These are phyloP conservation scores for Globisporangium nodosum DNA, from an alignment of 352 stramenopile species.

Conservation along the genomic window DNA sequence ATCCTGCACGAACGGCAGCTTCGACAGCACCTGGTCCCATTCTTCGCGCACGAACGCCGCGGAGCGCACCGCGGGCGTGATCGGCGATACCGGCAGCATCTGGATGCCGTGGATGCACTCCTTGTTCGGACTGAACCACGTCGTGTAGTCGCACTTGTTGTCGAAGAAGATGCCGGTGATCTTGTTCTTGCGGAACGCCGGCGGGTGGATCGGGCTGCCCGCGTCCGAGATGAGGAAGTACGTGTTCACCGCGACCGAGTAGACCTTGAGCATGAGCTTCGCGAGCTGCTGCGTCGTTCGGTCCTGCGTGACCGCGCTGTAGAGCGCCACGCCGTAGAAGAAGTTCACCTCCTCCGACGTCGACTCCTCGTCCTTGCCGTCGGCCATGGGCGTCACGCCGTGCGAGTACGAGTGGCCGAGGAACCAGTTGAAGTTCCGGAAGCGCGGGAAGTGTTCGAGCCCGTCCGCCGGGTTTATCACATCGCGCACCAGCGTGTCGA, in stretches of 20 bases:
- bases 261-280: conserved; percentile 57
- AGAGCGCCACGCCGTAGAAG: conserved; percentile 53
- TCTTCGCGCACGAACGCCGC: conserved; percentile 46
- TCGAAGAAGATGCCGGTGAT: conserved; percentile 71
- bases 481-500: conserved; percentile 53
- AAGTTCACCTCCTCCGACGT: conserved; percentile 73
- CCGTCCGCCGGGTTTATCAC: conserved; percentile 27
- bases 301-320: conserved; percentile 43
- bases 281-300: conserved; percentile 24
- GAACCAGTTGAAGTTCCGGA: conserved; percentile 62
- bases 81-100: conserved; percentile 62
- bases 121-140: conserved; percentile 69
- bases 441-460: conserved; percentile 48
- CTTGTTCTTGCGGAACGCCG: conserved; percentile 54
- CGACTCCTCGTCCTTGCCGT: conserved; percentile 68
- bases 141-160: conserved; percentile 73
- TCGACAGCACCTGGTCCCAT: conserved; percentile 53
- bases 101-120: conserved; percentile 77
- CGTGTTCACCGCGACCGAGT: conserved; percentile 49
- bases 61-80: conserved; percentile 35
- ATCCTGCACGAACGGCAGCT: conserved; percentile 41
- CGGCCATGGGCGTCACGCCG: conserved; percentile 59
- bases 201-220: conserved; percentile 36
- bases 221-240: conserved; percentile 59
- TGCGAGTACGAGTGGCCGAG: conserved; percentile 65